Conservation (phyloP, 345 rosid species). For the Gossypium sturtianum region DNA sequence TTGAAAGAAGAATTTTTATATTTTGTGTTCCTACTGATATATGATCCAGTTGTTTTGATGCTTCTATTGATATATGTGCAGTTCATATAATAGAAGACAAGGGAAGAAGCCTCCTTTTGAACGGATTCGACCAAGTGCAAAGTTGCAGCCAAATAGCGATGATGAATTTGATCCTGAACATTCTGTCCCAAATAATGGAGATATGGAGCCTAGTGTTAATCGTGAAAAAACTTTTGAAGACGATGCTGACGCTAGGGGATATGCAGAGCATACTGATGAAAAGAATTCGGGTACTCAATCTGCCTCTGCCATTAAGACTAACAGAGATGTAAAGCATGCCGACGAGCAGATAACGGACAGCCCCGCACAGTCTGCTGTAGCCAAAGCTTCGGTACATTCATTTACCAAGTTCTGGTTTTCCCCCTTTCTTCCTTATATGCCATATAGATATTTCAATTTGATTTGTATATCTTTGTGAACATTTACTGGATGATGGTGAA, state of each 20-base stretch:
- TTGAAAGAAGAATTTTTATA: not conserved
- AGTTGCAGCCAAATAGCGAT: conserved; percentile 25
- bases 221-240: conserved; percentile 16
- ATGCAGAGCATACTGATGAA: conserved; percentile 24
- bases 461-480: not conserved
- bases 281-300: conserved; percentile 23
- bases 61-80: conserved; percentile 12
- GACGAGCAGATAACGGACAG: conserved; percentile 22
- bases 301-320: conserved; percentile 23
- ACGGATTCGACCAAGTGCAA: conserved; percentile 31
- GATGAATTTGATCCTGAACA: conserved; percentile 39
- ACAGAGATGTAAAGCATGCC: conserved; percentile 24
- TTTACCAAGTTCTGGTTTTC: not conserved
- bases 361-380: conserved; percentile 33
- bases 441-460: not conserved
- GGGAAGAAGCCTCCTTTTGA: conserved; percentile 47
- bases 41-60: not conserved
- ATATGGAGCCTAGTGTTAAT: conserved; percentile 15
- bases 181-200: conserved; percentile 18
- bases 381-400: conserved; percentile 43
- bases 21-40: not conserved
- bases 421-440: not conserved
- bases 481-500: not conserved
- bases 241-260: not conserved
- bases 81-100: conserved; percentile 43